A percentile compares a stretch with the other conserved stretches of the same genome.
phyloP scores from a whole-genome alignment of 2,329 filamentous ascomycete species.

The Sphaerostilbella broomeana region DNA sequence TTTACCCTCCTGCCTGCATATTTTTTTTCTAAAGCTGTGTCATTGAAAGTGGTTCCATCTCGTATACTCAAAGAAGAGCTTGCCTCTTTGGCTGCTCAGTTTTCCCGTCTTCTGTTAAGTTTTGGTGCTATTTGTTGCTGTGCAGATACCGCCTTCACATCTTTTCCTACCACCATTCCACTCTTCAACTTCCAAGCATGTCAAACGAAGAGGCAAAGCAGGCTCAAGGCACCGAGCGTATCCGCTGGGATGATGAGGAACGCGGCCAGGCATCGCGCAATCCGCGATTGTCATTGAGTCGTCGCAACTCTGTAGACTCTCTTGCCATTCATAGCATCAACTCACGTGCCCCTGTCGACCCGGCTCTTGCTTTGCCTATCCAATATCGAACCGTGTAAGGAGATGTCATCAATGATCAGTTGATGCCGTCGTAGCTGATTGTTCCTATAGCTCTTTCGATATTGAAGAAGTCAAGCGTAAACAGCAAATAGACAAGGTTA shows the following conservation, averaged over 20 bases:
- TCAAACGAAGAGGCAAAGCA: slow-evolving; percentile 9
- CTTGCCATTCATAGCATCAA: slow-evolving; percentile 36
- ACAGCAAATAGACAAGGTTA: slow-evolving; percentile 30
- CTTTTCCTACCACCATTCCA: background rate
- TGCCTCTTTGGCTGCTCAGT: background rate
- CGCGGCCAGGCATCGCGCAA: slow-evolving; percentile 18
- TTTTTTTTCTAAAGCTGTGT: background rate
- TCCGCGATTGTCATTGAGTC: slow-evolving; percentile 16
- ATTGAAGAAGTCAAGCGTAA: slow-evolving; percentile 49
- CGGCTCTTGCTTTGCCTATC: slow-evolving; percentile 37
- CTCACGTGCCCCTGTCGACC: slow-evolving; percentile 23
- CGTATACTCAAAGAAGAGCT: background rate
- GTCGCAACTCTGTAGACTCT: slow-evolving; percentile 28
- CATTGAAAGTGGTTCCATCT: background rate
- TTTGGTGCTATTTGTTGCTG: no score
- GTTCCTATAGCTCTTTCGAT: slow-evolving; percentile 38
- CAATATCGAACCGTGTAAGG: slow-evolving; percentile 50
- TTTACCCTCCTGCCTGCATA: background rate
- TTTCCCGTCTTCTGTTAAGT: no score
- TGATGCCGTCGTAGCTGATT: no score
- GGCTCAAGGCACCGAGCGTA: slow-evolving; percentile 21
- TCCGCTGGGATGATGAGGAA: slow-evolving; percentile 35
- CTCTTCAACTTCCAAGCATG: background rate
- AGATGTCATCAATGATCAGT: no score
- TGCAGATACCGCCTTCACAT: background rate